Evolutionary conservation across 768 basidiomycete species (phyloP), one percentile per base, ranked within the genome.

Genomic region (Podaxis pistillaris): DNA sequence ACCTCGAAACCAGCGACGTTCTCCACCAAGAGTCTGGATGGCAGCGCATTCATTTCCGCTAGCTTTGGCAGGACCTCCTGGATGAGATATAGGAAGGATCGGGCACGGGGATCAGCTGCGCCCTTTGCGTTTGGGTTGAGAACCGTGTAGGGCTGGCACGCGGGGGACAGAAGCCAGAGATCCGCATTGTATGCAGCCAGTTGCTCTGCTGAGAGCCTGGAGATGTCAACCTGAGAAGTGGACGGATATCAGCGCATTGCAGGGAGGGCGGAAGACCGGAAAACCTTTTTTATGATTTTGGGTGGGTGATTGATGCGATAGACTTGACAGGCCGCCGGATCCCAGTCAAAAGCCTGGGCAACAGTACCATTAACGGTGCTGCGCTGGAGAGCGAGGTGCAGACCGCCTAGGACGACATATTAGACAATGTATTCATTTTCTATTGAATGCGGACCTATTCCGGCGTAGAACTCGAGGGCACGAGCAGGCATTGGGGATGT

Each of bases 1-100:
- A 90, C 91, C 85, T 91, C 89, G 66, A 93, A 93, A 7, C 90
- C 91, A 9, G 86, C 89, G 3, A 94, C 92, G 66, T 93, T 93
- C 70, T 93, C 92, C 8, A 94, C 77, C 11, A 93, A 78, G 9
- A 93, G 69, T 62, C 80, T 82, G 2, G 73, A 74, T 4, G 92
- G 92, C 60, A 86, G 83, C 3, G 72, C 73, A 38, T 76, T 68
- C 8, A 67, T 69, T 3, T 65, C 62, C 8, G 76, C 82, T 56
- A 93, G 71, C 28, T 83, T 80, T 0, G 90, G 90, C 0, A 93
- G 76, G 24, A 93, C 79, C 26, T 72, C 70, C 63, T 83, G 78
- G 46, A 92, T 76, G 41, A 94, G 80, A 71, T 90, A 86, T 22
- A 92, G 77, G 72, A 93, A 94, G 0, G 89, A 90, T 64, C 80